A percentile compares a stretch with the other conserved stretches of the same genome.
phyloP scores from a whole-genome alignment of 495 filamentous ascomycete species.

The Cercophora sp. region DNA sequence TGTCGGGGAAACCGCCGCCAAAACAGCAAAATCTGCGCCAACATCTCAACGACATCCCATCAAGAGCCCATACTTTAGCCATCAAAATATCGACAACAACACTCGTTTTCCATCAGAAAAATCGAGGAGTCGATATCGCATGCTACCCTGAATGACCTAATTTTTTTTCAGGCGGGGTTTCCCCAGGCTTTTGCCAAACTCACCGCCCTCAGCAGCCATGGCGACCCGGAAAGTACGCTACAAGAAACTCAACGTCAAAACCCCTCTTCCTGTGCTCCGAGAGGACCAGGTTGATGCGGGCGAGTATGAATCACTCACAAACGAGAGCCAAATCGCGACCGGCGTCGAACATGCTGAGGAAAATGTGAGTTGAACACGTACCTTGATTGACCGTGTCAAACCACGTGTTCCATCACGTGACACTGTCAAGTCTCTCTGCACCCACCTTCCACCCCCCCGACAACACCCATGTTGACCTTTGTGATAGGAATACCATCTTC shows the following conservation, averaged over 20 bases:
- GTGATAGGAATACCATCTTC: conserved; percentile 92
- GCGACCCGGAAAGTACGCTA: conserved; percentile 71
- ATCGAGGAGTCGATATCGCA: conserved; percentile 52
- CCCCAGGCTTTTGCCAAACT: conserved; percentile 41
- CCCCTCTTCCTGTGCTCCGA: conserved; percentile 75
- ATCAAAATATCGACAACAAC: conserved; percentile 56
- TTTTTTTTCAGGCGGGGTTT: conserved; percentile 44
- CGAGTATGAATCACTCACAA: conserved; percentile 53
- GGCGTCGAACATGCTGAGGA: conserved; percentile 96
- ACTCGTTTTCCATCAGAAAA: conserved; percentile 52
- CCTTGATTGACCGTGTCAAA: conserved; percentile 36
- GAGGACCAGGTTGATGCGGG: conserved; percentile 85
- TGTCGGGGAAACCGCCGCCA: conserved; percentile 26
- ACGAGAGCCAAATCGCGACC: conserved; percentile 74
- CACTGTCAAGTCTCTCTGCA: conserved; percentile 12
- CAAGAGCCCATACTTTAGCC: conserved; percentile 47
- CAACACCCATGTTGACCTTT: conserved; percentile 26
- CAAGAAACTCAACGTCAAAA: conserved; percentile 88
- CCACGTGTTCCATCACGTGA: conserved; percentile 55
- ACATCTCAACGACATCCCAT: conserved; percentile 64
- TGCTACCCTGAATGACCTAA: conserved; percentile 48
- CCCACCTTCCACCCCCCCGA: conserved; percentile 27
- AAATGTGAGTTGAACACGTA: conserved; percentile 68
- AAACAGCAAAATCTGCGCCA: conserved; percentile 49
- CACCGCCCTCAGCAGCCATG: conserved; percentile 51